These are phyloP conservation scores for Dendrobium catenatum DNA, from an alignment of 106 monocot genomes.

Conservation along the genomic window DNA sequence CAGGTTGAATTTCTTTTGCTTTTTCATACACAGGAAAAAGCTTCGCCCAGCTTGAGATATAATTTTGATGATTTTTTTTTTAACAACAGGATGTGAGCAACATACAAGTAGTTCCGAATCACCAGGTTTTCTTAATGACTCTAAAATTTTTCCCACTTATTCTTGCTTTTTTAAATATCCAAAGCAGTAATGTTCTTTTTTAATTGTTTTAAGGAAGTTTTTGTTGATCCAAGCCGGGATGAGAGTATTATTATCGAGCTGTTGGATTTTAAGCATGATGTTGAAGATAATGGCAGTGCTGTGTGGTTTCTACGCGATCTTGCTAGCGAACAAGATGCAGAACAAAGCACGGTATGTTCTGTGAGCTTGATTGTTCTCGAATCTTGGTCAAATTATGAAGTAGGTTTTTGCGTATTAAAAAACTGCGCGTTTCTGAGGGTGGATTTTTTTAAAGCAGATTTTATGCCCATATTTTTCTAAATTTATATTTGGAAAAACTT, in stretches of 20 bases:
- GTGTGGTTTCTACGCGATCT: slow-evolving; percentile 80
- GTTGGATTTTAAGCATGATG: slow-evolving; percentile 65
- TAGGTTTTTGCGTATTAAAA: background rate
- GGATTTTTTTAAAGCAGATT: background rate
- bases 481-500: too few relatives aligned
- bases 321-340: slow-evolving; percentile 64
- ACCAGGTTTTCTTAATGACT: slow-evolving; percentile 42
- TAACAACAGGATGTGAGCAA: slow-evolving; percentile 64
- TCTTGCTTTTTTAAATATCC: background rate
- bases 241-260: slow-evolving; percentile 91
- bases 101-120: slow-evolving; percentile 70
- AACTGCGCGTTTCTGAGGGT: background rate
- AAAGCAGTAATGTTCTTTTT: background rate
- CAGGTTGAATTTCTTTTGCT: slow-evolving; percentile 33
- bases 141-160: background rate
- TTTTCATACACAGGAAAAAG: background rate
- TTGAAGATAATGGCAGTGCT: slow-evolving; percentile 72
- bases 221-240: slow-evolving; percentile 67
- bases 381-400: background rate
- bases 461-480: background rate
- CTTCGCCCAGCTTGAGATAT: background rate
- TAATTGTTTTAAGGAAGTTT: slow-evolving; percentile 48
- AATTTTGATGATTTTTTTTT: background rate
- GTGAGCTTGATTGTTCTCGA: background rate
- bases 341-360: slow-evolving; percentile 47